phyloP scores from a whole-genome alignment of 2,329 filamentous ascomycete species.

The Arthroderma uncinatum region DNA sequence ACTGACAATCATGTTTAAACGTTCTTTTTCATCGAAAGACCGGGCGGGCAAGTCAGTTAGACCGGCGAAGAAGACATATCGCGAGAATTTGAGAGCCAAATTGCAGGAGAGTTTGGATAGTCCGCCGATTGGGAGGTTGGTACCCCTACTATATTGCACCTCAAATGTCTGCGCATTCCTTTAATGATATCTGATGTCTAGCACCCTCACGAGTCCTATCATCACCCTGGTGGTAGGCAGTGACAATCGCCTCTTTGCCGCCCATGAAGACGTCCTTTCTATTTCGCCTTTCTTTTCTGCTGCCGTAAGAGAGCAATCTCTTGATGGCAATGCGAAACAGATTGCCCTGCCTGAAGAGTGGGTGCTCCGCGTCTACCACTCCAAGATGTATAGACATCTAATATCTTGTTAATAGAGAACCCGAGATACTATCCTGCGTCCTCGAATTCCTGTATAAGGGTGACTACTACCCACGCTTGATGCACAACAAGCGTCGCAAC shows the following conservation, averaged over 20 bases:
- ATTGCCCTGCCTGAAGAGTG: slow-evolving; percentile 60
- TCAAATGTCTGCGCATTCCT: not conserved
- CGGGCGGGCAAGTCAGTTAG: slow-evolving; percentile 81
- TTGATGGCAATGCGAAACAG: slow-evolving; percentile 60
- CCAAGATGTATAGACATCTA: not conserved
- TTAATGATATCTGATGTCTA: slow-evolving; percentile 15
- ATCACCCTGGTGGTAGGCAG: slow-evolving; percentile 73
- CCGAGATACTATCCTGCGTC: slow-evolving; percentile 83
- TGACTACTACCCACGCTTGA: slow-evolving; percentile 82
- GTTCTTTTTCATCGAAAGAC: slow-evolving; percentile 73
- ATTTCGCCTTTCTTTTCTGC: slow-evolving; percentile 75
- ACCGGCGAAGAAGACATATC: slow-evolving; percentile 61
- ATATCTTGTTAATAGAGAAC: slow-evolving; percentile 54
- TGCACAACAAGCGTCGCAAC: slow-evolving; percentile 75
- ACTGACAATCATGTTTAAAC: slow-evolving; percentile 69
- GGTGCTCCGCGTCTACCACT: slow-evolving; percentile 9
- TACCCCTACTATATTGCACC: slow-evolving; percentile 9
- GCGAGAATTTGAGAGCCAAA: slow-evolving; percentile 74
- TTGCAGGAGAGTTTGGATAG: slow-evolving; percentile 71
- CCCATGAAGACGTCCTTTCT: slow-evolving; percentile 82
- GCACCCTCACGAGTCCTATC: slow-evolving; percentile 57
- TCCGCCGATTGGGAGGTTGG: slow-evolving; percentile 42
- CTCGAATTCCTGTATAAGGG: slow-evolving; percentile 97
- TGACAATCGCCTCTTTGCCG: slow-evolving; percentile 83
- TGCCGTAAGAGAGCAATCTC: slow-evolving; percentile 59